Conservation (phyloP, 306 rosid genomes). For the Senna siamea region DNA sequence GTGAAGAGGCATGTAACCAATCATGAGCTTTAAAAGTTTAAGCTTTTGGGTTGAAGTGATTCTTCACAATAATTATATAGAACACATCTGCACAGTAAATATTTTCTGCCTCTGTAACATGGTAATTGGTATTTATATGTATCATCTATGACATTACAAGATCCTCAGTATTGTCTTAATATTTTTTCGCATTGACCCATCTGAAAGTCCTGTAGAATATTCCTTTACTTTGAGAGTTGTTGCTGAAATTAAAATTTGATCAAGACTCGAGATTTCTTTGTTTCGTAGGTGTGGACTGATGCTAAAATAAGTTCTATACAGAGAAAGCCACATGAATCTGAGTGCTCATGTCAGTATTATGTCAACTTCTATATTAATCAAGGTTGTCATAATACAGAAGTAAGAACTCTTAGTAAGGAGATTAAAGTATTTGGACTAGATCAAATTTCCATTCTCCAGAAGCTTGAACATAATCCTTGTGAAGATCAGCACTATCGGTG, state of each 20-base stretch:
- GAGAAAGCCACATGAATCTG: constrained; percentile 78
- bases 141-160: not conserved
- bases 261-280: not conserved
- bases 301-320: constrained; percentile 84
- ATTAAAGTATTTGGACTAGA: constrained; percentile 54
- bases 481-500: constrained; percentile 71
- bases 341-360: constrained; percentile 70
- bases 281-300: constrained; percentile 76
- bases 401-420: constrained; percentile 69
- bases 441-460: constrained; percentile 73
- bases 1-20: not conserved
- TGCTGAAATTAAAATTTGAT: constrained; percentile 10
- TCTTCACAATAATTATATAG: not conserved
- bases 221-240: not conserved
- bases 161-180: not conserved
- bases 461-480: constrained; percentile 51
- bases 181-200: not conserved
- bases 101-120: not conserved
- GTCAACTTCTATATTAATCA: constrained; percentile 71
- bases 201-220: not conserved
- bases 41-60: not conserved
- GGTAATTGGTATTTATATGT: not conserved
- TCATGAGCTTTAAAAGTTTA: not conserved
- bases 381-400: constrained; percentile 81
- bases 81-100: not conserved